phyloP scores from a whole-genome alignment of 306 rosid genomes.

The Abrus pulchellus region DNA sequence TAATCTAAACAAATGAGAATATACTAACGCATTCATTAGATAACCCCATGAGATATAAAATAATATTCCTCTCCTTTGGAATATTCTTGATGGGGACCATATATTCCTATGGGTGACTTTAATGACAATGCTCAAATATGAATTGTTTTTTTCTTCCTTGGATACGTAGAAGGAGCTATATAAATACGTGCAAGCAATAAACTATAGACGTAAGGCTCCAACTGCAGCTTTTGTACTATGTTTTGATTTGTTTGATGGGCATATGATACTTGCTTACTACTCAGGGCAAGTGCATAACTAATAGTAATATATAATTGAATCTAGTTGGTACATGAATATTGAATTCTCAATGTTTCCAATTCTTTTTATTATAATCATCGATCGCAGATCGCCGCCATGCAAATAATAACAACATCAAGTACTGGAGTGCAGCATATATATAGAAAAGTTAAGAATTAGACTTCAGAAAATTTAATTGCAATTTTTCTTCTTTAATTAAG shows the following conservation, averaged over 20 bases:
- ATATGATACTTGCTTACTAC: constrained; percentile 3
- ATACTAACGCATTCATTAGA: constrained; percentile 54
- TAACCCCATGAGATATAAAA: constrained; percentile 13
- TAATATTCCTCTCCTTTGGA: constrained; percentile 41
- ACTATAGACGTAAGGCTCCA: constrained; percentile 21
- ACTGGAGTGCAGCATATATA: background rate
- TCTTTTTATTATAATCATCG: background rate
- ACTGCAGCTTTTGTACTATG: constrained; percentile 39
- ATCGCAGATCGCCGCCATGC: constrained; percentile 28
- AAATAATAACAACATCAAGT: constrained; percentile 3
- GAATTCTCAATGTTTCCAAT: constrained; percentile 28
- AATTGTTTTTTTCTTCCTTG: background rate
- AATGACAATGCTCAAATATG: constrained; percentile 25
- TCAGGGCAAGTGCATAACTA: background rate
- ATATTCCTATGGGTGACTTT: constrained; percentile 17
- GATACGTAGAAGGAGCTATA: background rate
- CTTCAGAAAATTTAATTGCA: background rate
- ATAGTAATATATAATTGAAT: background rate
- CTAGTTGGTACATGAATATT: background rate
- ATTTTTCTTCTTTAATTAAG: background rate
- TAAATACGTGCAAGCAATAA: background rate
- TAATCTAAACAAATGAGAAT: constrained; percentile 60
- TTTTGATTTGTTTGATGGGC: background rate
- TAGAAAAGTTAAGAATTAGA: background rate
- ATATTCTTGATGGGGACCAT: constrained; percentile 61